phyloP scores from a whole-genome alignment of 1,284 basidiomycete species.

The Sporisorium graminicola region DNA sequence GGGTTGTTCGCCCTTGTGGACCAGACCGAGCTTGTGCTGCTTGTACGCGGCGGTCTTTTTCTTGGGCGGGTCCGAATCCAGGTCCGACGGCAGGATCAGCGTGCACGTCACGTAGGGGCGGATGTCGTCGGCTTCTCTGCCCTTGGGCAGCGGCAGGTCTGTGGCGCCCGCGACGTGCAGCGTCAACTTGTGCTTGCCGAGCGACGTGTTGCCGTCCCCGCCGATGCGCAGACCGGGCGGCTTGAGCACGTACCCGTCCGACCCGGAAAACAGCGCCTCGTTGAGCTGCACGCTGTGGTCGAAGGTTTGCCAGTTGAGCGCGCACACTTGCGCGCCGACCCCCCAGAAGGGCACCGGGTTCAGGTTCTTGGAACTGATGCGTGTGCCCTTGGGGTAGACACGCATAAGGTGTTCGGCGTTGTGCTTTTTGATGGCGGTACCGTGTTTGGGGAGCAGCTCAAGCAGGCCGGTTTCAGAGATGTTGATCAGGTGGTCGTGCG shows the following conservation, averaged over 20 bases:
- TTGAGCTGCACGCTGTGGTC: conserved; percentile 72
- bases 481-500: conserved; percentile 73
- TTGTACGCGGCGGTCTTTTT: conserved; percentile 57
- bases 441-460: conserved; percentile 70
- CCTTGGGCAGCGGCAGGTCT: conserved; percentile 56
- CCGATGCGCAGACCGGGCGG: conserved; percentile 68
- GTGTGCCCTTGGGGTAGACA: conserved; percentile 76
- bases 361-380: conserved; percentile 71
- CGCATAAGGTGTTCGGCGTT: conserved; percentile 73
- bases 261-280: conserved; percentile 77
- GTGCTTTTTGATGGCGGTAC: conserved; percentile 69
- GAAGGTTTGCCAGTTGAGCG: conserved; percentile 76
- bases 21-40: conserved; percentile 50
- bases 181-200: conserved; percentile 41
- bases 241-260: conserved; percentile 75
- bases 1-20: conserved; percentile 57
- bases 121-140: conserved; percentile 53
- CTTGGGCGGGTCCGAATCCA: conserved; percentile 47
- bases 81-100: conserved; percentile 51
- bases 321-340: conserved; percentile 75
- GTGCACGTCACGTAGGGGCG: conserved; percentile 63
- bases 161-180: conserved; percentile 60
- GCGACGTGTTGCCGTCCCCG: conserved; percentile 44
- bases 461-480: conserved; percentile 74
- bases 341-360: conserved; percentile 73